Evolutionary conservation across 2,329 filamentous ascomycete species (phyloP).

Genomic region (Pseudopithomyces chartarum): DNA sequence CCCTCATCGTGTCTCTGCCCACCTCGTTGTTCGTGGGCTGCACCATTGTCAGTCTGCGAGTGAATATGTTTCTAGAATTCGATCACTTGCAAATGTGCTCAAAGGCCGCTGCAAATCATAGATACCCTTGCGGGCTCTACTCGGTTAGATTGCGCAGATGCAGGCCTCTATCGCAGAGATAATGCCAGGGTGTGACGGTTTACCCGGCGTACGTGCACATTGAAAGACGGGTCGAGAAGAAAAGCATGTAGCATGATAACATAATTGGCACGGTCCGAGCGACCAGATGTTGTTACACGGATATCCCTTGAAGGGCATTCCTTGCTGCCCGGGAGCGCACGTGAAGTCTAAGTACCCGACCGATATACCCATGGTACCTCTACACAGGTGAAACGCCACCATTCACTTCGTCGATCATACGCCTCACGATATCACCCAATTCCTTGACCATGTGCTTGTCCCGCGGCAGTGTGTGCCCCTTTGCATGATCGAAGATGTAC

Average conservation of each 20-base stretch:
- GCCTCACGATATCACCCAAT: constrained; percentile 32
- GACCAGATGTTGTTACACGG: neutral
- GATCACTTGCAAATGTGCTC: constrained; percentile 3
- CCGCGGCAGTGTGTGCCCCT: constrained; percentile 65
- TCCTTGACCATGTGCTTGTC: constrained; percentile 37
- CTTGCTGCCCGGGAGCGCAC: neutral
- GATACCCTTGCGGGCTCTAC: neutral
- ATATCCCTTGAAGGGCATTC: constrained; percentile 6
- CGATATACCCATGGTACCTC: neutral
- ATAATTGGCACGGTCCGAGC: neutral
- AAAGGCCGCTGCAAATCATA: neutral
- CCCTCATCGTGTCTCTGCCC: neutral
- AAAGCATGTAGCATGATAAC: neutral
- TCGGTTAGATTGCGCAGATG: constrained; percentile 1
- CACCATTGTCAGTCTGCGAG: constrained; percentile 3
- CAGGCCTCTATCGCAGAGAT: neutral
- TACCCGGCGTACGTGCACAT: neutral
- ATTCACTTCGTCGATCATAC: constrained; percentile 29
- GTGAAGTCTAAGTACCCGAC: constrained; percentile 1
- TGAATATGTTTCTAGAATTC: neutral
- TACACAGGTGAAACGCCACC: constrained; percentile 8
- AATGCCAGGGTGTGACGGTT: neutral
- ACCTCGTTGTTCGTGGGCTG: neutral
- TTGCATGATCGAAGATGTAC: constrained; percentile 67
- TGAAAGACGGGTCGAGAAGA: neutral